These are phyloP conservation scores for Lachancea sp. DNA, from an alignment of 805 yeast species.

Conservation along the genomic window DNA sequence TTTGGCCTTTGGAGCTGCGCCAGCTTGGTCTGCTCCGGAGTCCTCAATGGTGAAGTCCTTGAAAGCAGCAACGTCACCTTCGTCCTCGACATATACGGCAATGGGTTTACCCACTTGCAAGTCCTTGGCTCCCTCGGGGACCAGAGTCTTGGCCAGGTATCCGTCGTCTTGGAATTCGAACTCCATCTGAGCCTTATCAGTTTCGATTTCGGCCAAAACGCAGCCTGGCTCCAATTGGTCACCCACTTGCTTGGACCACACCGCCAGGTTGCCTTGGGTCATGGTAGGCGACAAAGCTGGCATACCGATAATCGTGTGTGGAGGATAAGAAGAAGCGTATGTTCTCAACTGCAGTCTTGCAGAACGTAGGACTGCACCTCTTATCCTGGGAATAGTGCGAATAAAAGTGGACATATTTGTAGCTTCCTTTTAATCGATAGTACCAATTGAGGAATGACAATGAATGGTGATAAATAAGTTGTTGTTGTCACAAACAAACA, in stretches of 20 bases:
- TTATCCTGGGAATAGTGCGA: conserved; percentile 25
- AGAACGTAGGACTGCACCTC: conserved; percentile 19
- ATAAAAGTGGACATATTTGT: conserved; percentile 24
- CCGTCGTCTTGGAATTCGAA: conserved; percentile 98
- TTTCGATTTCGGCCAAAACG: conserved; percentile 91
- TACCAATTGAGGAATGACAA: too few species aligned
- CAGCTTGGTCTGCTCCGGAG: conserved; percentile 11
- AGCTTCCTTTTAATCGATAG: too few species aligned
- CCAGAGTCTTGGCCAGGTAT: conserved; percentile 76
- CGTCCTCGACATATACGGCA: conserved; percentile 91
- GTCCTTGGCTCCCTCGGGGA: conserved; percentile 81
- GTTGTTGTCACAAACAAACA: too few species aligned
- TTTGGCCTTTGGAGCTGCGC: conserved; percentile 37
- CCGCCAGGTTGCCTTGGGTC: conserved; percentile 90
- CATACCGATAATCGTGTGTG: conserved; percentile 88
- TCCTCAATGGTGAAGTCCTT: conserved; percentile 83
- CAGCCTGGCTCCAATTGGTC: conserved; percentile 89
- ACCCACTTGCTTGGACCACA: conserved; percentile 87
- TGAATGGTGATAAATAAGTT: too few species aligned
- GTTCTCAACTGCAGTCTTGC: conserved; percentile 26
- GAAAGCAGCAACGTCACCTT: conserved; percentile 79
- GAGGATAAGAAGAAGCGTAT: conserved; percentile 57
- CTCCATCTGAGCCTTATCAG: conserved; percentile 97
- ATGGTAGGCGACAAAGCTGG: conserved; percentile 99
- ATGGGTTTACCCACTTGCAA: conserved; percentile 92